Evolutionary conservation across 495 filamentous ascomycete species (phyloP).

Genomic region (Trichoderma orchidacearum): DNA sequence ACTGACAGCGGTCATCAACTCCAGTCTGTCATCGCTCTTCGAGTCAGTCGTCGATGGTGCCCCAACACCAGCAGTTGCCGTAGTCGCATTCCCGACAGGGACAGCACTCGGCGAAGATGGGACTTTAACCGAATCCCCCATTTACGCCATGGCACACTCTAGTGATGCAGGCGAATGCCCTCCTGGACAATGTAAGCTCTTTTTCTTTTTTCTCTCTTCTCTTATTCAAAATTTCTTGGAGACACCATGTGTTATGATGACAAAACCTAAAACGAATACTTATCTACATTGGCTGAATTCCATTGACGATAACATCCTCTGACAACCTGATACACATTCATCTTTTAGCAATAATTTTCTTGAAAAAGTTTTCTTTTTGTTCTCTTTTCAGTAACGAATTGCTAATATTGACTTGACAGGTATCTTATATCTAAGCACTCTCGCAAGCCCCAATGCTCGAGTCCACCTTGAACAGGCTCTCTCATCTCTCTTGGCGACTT

Average conservation of each 20-base stretch:
- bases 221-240: constrained; percentile 9
- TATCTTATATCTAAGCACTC: constrained; percentile 54
- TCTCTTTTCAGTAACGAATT: constrained; percentile 5
- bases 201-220: constrained; percentile 6
- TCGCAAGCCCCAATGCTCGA: constrained; percentile 19
- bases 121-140: constrained; percentile 31
- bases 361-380: constrained; percentile 11
- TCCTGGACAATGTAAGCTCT: constrained; percentile 64
- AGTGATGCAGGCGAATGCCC: constrained; percentile 87
- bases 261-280: constrained; percentile 68
- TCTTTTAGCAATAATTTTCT: too few relatives aligned
- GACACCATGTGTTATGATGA: constrained; percentile 66
- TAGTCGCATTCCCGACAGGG: constrained; percentile 54
- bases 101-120: constrained; percentile 22
- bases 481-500: constrained; percentile 32
- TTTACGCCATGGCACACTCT: constrained; percentile 67
- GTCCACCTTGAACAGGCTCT: constrained; percentile 41
- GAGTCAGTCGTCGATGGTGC: constrained; percentile 58
- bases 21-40: constrained; percentile 53
- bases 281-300: constrained; percentile 99
- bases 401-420: constrained; percentile 43
- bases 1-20: constrained; percentile 53
- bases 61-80: constrained; percentile 56
- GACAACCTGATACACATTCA: constrained; percentile 65
- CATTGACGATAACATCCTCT: constrained; percentile 74